Evolutionary conservation across 495 filamentous ascomycete species (phyloP).

Genomic region (Rusavskia elegans): DNA sequence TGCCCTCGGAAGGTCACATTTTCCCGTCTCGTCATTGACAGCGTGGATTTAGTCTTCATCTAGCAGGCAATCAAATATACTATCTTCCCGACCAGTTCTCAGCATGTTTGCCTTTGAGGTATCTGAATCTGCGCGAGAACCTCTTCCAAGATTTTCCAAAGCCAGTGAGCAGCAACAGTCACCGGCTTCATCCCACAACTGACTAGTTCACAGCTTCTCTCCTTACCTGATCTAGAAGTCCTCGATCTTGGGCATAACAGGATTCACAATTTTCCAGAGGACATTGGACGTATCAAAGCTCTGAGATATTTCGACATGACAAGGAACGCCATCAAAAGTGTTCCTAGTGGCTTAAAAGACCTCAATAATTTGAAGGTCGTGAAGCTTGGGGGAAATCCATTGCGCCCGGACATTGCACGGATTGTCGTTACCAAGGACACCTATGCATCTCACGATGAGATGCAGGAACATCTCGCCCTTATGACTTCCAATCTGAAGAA

Average conservation of each 20-base stretch:
- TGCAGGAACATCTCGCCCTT: conserved; percentile 34
- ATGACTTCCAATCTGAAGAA: conserved; percentile 62
- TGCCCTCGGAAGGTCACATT: not conserved
- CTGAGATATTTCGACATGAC: conserved; percentile 65
- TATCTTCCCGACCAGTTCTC: conserved; percentile 66
- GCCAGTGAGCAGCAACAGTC: conserved; percentile 38
- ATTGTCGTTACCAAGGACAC: conserved; percentile 28
- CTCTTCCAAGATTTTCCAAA: conserved; percentile 74
- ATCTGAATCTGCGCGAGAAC: conserved; percentile 89
- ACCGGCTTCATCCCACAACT: not conserved
- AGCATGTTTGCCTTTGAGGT: conserved; percentile 76
- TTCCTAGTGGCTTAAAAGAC: conserved; percentile 70
- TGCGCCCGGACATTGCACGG: conserved; percentile 33
- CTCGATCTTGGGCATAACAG: conserved; percentile 82
- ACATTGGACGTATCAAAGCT: conserved; percentile 60
- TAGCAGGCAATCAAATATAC: conserved; percentile 64
- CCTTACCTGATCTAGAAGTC: conserved; percentile 75
- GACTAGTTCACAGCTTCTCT: conserved; percentile 40
- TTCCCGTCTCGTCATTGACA: not conserved
- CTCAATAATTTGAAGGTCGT: conserved; percentile 79
- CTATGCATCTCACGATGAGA: conserved; percentile 8
- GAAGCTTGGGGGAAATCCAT: conserved; percentile 74
- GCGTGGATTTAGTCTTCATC: conserved; percentile 3
- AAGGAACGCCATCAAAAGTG: conserved; percentile 68
- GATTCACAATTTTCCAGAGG: conserved; percentile 58